Conservation (phyloP, 495 filamentous ascomycete genomes). For the Penicillium subrubescens region DNA sequence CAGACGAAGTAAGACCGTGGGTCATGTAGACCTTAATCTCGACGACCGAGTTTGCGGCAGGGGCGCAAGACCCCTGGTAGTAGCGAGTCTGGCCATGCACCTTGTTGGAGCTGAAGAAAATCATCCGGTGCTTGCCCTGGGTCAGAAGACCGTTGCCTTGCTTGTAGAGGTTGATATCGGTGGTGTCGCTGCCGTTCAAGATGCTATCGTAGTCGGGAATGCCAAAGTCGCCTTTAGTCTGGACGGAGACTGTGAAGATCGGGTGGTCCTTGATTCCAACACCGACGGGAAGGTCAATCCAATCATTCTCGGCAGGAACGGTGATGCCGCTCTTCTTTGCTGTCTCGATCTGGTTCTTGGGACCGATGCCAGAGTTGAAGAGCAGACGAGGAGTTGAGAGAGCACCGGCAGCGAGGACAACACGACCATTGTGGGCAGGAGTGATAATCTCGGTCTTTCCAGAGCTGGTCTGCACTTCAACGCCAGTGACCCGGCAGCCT, state of each 20-base stretch:
- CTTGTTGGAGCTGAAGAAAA: slow-evolving; percentile 32
- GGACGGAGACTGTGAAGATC: slow-evolving; percentile 66
- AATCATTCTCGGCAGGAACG: slow-evolving; percentile 57
- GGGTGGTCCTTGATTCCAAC: slow-evolving; percentile 74
- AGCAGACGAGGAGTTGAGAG: slow-evolving; percentile 77
- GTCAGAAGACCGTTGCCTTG: slow-evolving; percentile 63
- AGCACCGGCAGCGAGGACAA: slow-evolving; percentile 69
- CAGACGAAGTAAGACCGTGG: slow-evolving; percentile 49
- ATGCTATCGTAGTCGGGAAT: slow-evolving; percentile 69
- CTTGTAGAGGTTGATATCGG: slow-evolving; percentile 51
- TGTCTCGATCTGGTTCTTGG: slow-evolving; percentile 59
- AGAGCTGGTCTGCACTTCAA: slow-evolving; percentile 64
- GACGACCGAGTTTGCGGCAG: slow-evolving; percentile 25
- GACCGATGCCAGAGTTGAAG: slow-evolving; percentile 66
- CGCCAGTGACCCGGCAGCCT: slow-evolving; percentile 62
- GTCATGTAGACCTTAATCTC: slow-evolving; percentile 45
- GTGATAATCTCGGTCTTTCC: slow-evolving; percentile 62
- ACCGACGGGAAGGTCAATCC: slow-evolving; percentile 76
- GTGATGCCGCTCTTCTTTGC: slow-evolving; percentile 53
- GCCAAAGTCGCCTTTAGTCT: slow-evolving; percentile 60
- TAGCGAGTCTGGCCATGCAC: slow-evolving; percentile 31
- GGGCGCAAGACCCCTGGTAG: slow-evolving; percentile 37
- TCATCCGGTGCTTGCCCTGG: slow-evolving; percentile 65
- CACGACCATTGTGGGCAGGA: slow-evolving; percentile 61
- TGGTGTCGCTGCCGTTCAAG: slow-evolving; percentile 48